Evolutionary conservation across 352 stramenopile species (phyloP), one percentile per base, ranked within the genome.

Genomic region (Pythium grandisporangium): DNA sequence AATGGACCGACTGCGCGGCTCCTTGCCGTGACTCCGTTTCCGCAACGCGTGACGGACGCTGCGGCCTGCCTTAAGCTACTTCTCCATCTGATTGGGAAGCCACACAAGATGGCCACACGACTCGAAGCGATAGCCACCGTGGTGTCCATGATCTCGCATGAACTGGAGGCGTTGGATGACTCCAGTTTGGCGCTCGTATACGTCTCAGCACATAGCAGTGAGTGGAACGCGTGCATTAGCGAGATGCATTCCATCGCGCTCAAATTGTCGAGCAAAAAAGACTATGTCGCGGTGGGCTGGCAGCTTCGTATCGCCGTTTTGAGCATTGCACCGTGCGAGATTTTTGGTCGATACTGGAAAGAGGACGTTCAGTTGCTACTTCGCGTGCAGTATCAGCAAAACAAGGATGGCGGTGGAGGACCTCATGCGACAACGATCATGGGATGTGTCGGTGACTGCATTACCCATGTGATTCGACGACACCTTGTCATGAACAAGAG

Each of bases 271-370:
- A 43, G 48, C 6, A 78, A 82, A 37, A 62, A 70, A 11, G 57
- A 78, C 14, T 71, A 66, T 8, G 40, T 63, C 3, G 26, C 61
- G 3, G 54, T 55, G 0, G 60, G 55, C 0, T 88, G 74, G 74
- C 53, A 70, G 13, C 32, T 91, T 25, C 70, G 77, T 20, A 38
- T 69, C 7, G 63, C 54, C 0, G 55, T 79, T 12, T 42, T 88
- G 30, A 63, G 61, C 4, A 41, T 86, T 2, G 46, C 68, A 19
- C 69, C 72, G 3, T 61, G 55, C 4, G 75, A 86, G 38, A 74
- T 88, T 25, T 91, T 88, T 13, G 53, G 42, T 14, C 67, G 70
- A 0, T 87, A 85, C 26, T 91, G 77, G 73, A 74, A 70, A 33
- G 74, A 87, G 33, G 77, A 91, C 36, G 48, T 61, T 2, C 58